Percentiles rank a stretch among this genome's conserved stretches.
phyloP scores from a whole-genome alignment of 108 stramenopile species.

The Fragilaria radians region DNA sequence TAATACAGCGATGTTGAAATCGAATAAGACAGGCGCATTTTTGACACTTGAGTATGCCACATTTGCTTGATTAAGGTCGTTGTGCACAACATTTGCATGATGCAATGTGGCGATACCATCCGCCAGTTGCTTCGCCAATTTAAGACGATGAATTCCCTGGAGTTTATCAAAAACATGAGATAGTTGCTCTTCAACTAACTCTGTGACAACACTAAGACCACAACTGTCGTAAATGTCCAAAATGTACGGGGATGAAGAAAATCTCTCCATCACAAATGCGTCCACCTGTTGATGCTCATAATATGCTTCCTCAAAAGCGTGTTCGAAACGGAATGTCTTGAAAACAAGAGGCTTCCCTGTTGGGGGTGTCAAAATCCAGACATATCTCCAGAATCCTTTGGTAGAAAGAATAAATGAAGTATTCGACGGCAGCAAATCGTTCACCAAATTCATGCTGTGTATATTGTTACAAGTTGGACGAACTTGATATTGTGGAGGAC shows the following conservation, averaged over 20 bases:
- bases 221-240: conserved; percentile 37
- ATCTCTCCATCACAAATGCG: conserved; percentile 41
- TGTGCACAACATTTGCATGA: conserved; percentile 20
- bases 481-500: conserved; percentile 6
- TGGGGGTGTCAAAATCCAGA: background rate
- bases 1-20: conserved; percentile 39
- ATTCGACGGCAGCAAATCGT: background rate
- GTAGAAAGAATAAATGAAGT: background rate
- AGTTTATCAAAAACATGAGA: conserved; percentile 7
- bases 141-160: conserved; percentile 11
- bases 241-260: conserved; percentile 28
- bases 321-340: conserved; percentile 37
- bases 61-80: conserved; percentile 33
- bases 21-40: conserved; percentile 18
- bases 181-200: conserved; percentile 10
- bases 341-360: conserved; percentile 11
- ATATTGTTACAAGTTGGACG: conserved; percentile 55
- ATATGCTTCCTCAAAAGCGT: conserved; percentile 6
- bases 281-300: conserved; percentile 26
- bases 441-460: conserved; percentile 38
- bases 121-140: conserved; percentile 21
- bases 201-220: conserved; percentile 31
- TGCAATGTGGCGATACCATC: conserved; percentile 29
- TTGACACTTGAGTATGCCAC: conserved; percentile 3
- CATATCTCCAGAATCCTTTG: conserved; percentile 7